phyloP scores from a whole-genome alignment of 371 early-diverging fungal genomes.

The Rhizopus arrhizus region DNA sequence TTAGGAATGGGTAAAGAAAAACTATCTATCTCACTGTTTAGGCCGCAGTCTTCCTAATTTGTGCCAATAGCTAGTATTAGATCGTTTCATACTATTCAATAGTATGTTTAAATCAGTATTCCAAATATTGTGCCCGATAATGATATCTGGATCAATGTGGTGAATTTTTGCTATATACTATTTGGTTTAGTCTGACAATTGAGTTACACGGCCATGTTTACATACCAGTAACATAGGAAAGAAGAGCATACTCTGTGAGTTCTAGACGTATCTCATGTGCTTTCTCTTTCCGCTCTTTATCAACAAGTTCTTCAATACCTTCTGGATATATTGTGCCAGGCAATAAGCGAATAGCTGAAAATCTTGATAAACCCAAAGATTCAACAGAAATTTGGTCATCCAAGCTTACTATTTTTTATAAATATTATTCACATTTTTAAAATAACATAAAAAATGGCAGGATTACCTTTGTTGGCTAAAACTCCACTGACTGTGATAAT shows the following conservation, averaged over 20 bases:
- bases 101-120: conserved; percentile 92
- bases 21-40: not conserved
- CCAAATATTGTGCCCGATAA: conserved; percentile 95
- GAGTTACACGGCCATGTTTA: conserved; percentile 3
- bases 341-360: conserved; percentile 66
- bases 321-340: conserved; percentile 56
- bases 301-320: conserved; percentile 48
- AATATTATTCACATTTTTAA: not conserved
- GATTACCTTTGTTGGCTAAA: conserved; percentile 15
- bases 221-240: conserved; percentile 66
- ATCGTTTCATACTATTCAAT: conserved; percentile 85
- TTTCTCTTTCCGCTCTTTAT: conserved; percentile 23
- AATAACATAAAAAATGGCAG: no score
- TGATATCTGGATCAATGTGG: conserved; percentile 85
- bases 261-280: conserved; percentile 45
- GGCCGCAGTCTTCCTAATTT: conserved; percentile 16
- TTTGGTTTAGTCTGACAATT: not conserved
- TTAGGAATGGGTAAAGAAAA: no score
- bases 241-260: conserved; percentile 59
- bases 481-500: conserved; percentile 65
- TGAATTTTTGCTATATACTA: conserved; percentile 64
- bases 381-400: conserved; percentile 50
- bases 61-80: conserved; percentile 58
- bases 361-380: conserved; percentile 44
- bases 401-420: conserved; percentile 47